These are phyloP conservation scores for Curvularia eragrostidis DNA, from an alignment of 2,329 filamentous ascomycete genomes.

Conservation along the genomic window DNA sequence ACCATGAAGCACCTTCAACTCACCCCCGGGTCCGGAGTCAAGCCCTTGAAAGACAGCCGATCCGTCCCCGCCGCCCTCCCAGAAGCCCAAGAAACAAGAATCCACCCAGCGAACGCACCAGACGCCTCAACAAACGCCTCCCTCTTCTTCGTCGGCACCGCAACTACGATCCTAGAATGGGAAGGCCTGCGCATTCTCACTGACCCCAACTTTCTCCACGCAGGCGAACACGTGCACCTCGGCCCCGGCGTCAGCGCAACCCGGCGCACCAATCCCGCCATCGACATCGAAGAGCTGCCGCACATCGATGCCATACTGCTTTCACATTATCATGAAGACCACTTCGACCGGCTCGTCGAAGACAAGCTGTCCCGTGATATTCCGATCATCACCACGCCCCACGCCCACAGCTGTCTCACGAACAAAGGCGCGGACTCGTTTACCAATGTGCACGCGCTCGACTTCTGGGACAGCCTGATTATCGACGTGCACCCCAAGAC, in stretches of 20 bases:
- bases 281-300: conserved; percentile 66
- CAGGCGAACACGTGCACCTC: conserved; percentile 70
- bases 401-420: conserved; percentile 63
- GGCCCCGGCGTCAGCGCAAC: conserved; percentile 66
- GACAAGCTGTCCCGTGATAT: conserved; percentile 59
- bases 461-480: conserved; percentile 62
- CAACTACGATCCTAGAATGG: conserved; percentile 64
- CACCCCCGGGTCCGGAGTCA: conserved; percentile 45
- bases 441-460: conserved; percentile 61
- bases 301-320: conserved; percentile 66
- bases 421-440: conserved; percentile 59
- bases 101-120: conserved; percentile 51
- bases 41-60: conserved; percentile 51
- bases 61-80: conserved; percentile 49
- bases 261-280: conserved; percentile 64
- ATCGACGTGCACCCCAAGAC: conserved; percentile 49
- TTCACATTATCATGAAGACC: conserved; percentile 69
- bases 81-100: conserved; percentile 53
- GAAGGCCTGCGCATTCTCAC: conserved; percentile 62
- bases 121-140: conserved; percentile 52
- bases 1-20: conserved; percentile 53
- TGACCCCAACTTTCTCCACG: conserved; percentile 64
- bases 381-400: conserved; percentile 69
- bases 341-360: conserved; percentile 63
- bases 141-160: conserved; percentile 63